Evolutionary conservation across 495 filamentous ascomycete species (phyloP), one percentile per base, ranked within the genome.

Genomic region (Diplogelasinospora grovesii): DNA sequence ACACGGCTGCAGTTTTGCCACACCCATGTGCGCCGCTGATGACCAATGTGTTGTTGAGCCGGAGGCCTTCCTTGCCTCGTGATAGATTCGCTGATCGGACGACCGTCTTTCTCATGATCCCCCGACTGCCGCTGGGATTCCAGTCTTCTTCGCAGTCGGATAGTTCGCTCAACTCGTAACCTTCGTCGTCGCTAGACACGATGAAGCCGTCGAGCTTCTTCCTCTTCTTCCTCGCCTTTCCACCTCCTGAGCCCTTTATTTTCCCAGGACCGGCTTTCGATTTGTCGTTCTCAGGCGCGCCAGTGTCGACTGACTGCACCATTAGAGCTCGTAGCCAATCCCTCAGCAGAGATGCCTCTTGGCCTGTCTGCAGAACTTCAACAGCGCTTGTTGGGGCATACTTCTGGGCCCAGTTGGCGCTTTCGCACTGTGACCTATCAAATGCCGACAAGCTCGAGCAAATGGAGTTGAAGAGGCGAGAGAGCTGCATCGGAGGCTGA

Each of bases 1-100:
- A 89, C 0, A 95, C 81, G 1, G 86, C 79, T 11, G 93, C 89
- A 9, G 89, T 93, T 61, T 99, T 99, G 6, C 93, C 93, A 56
- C 83, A 94, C 2, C 93, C 93, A 41, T 78, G 67, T 1, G 92
- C 89, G 4, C 93, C 93, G 54, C 89, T 97, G 21, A 99, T 71
- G 5, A 99, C 61, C 20, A 95, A 76, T 2, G 81, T 77, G 45
- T 81, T 81, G 10, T 63, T 63, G 11, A 74, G 50, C 32, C 64
- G 70, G 7, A 33, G 49, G 4, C 51, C 37, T 2, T 68, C 63
- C 60, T 75, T 78, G n/a, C 60, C 45, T 50, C 40, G 59, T 60
- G 29, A 54, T 38, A 24, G 46, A 49, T 79, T 73, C 22, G 74
- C 72, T 7, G 67, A 59, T 43, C 82, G 70, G 21, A 92, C 68